These are phyloP conservation scores for Euphorbia peplus DNA, from an alignment of 345 rosid species.

Conservation along the genomic window DNA sequence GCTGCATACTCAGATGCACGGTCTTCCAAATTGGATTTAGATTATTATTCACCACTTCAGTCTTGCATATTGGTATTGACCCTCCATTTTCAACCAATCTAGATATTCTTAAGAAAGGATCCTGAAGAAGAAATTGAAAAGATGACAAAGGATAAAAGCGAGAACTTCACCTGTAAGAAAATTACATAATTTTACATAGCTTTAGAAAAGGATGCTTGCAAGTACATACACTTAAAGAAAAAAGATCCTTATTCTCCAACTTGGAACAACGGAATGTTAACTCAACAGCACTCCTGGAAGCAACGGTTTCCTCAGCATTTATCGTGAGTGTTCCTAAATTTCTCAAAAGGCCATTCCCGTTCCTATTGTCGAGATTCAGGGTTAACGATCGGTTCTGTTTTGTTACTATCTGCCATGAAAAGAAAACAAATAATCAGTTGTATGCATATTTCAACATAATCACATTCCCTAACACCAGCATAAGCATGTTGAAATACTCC, in stretches of 20 bases:
- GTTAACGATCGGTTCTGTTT: slow-evolving; percentile 45
- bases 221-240: slow-evolving; percentile 72
- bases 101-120: slow-evolving; percentile 82
- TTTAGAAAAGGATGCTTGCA: background rate
- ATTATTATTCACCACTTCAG: slow-evolving; percentile 67
- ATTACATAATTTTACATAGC: background rate
- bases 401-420: slow-evolving; percentile 60
- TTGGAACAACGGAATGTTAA: slow-evolving; percentile 45
- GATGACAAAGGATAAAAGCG: slow-evolving; percentile 7
- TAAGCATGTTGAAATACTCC: background rate
- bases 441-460: background rate
- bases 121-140: slow-evolving; percentile 35
- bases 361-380: slow-evolving; percentile 42
- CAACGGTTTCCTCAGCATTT: slow-evolving; percentile 67
- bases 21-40: slow-evolving; percentile 79
- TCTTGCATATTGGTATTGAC: slow-evolving; percentile 65
- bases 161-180: background rate
- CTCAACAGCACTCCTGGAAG: slow-evolving; percentile 59
- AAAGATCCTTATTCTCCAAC: slow-evolving; percentile 67
- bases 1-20: slow-evolving; percentile 63
- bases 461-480: background rate
- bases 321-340: slow-evolving; percentile 55
- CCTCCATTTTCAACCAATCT: slow-evolving; percentile 55
- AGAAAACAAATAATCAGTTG: background rate
- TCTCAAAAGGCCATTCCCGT: slow-evolving; percentile 36